phyloP scores from a whole-genome alignment of 2,329 filamentous ascomycete species.

The Cladosporium sphaerospermum region DNA sequence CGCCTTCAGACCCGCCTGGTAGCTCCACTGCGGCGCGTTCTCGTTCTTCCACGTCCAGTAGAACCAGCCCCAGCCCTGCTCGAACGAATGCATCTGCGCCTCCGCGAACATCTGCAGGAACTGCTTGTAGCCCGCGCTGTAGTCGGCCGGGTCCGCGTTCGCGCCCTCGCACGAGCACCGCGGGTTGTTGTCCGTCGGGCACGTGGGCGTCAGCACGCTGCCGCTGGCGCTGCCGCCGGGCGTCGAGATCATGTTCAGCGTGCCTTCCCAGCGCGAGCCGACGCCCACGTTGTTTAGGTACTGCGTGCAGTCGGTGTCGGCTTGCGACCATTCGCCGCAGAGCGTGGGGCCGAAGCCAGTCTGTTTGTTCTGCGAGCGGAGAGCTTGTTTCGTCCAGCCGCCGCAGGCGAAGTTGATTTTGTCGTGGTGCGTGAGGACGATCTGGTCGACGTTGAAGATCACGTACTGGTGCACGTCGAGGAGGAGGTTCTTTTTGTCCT shows the following conservation, averaged over 20 bases:
- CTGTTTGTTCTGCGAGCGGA: constrained; percentile 61
- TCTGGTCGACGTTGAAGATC: constrained; percentile 89
- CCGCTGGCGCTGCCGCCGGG: constrained; percentile 50
- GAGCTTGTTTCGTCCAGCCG: constrained; percentile 76
- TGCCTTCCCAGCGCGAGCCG: constrained; percentile 89
- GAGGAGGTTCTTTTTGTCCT: constrained; percentile 64
- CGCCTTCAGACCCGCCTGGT: constrained; percentile 68
- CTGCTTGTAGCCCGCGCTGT: constrained; percentile 69
- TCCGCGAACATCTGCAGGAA: constrained; percentile 88
- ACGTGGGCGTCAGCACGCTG: constrained; percentile 63
- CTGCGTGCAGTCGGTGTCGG: constrained; percentile 86
- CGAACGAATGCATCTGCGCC: constrained; percentile 92
- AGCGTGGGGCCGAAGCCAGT: constrained; percentile 89
- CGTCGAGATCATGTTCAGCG: constrained; percentile 52
- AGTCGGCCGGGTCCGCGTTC: constrained; percentile 65
- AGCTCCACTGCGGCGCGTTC: constrained; percentile 82
- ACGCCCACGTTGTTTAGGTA: constrained; percentile 84
- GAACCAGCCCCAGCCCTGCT: constrained; percentile 94
- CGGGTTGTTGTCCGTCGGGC: constrained; percentile 57
- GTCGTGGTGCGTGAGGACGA: constrained; percentile 70
- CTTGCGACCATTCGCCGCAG: constrained; percentile 95
- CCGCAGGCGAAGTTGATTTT: constrained; percentile 84
- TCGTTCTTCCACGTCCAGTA: constrained; percentile 99
- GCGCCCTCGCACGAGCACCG: constrained; percentile 68
- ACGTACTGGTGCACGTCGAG: constrained; percentile 99